Percentiles rank a stretch among this genome's conserved stretches.
phyloP scores from a whole-genome alignment of 768 basidiomycete species.

The Leucocoprinus birnbaumii region DNA sequence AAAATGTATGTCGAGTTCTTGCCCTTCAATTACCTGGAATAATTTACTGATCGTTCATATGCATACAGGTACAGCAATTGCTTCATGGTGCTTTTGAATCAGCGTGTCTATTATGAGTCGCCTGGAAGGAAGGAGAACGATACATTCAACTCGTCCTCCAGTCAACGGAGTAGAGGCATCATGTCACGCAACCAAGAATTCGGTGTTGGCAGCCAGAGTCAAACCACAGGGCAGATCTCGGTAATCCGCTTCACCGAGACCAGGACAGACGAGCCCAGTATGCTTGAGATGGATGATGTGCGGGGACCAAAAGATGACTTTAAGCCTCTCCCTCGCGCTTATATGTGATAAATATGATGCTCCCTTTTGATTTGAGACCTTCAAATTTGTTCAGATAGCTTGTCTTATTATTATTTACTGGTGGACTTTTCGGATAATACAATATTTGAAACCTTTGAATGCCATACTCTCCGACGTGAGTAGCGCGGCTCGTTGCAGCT shows the following conservation, averaged over 20 bases:
- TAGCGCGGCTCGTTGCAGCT: too few species aligned
- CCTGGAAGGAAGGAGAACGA: neutral
- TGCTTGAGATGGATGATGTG: neutral
- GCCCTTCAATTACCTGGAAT: neutral
- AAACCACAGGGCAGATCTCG: neutral
- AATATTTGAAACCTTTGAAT: too few species aligned
- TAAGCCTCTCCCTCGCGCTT: neutral
- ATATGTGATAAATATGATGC: too few species aligned
- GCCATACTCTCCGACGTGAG: too few species aligned
- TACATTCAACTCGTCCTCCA: neutral
- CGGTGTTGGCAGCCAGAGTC: neutral
- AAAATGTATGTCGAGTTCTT: neutral
- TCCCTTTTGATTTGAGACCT: too few species aligned
- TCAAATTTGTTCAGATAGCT: too few species aligned
- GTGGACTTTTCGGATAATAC: too few species aligned
- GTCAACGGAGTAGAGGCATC: neutral
- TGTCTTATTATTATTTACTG: too few species aligned
- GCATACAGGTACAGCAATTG: slow-evolving; percentile 8
- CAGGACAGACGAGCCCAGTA: neutral
- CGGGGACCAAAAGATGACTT: neutral
- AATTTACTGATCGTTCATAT: neutral
- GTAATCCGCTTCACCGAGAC: neutral
- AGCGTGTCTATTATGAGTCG: neutral
- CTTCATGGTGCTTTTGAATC: slow-evolving; percentile 11
- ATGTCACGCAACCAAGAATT: neutral